A percentile compares a stretch with the other conserved stretches of the same genome.
Evolutionary conservation across 208 protist species (phyloP).

Genomic region (Acanthamoeba culbertsoni): DNA sequence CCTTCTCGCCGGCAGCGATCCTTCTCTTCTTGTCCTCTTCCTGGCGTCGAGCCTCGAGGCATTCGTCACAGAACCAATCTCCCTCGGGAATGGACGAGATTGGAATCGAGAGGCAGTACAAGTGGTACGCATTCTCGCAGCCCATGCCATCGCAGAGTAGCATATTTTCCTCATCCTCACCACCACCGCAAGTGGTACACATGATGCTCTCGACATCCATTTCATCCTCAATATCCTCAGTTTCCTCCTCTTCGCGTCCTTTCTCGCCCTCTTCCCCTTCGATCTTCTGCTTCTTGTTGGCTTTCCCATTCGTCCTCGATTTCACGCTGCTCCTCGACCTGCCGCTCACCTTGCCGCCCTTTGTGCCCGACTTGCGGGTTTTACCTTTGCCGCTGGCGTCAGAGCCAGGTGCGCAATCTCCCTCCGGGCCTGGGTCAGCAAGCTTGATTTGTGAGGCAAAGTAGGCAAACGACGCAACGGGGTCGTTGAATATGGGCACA

Average conservation of each 20-base stretch:
- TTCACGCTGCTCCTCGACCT: background rate
- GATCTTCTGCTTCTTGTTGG: background rate
- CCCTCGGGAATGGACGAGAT: constrained; percentile 55
- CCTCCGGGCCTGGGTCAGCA: background rate
- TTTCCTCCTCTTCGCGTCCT: constrained; percentile 3
- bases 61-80: constrained; percentile 66
- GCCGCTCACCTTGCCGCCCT: background rate
- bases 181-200: constrained; percentile 47
- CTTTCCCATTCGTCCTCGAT: background rate
- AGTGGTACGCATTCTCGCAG: constrained; percentile 58
- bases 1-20: background rate
- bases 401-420: too few relatives aligned
- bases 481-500: constrained; percentile 57
- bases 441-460: constrained; percentile 45
- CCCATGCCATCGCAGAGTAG: constrained; percentile 67
- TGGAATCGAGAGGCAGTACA: constrained; percentile 60
- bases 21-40: constrained; percentile 21
- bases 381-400: background rate
- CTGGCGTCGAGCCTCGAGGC: background rate
- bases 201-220: constrained; percentile 62
- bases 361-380: background rate
- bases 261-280: background rate
- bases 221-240: too few relatives aligned
- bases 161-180: constrained; percentile 49
- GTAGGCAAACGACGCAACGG: constrained; percentile 41